Base-by-base conservation (phyloP, 2,329 filamentous ascomycete genomes). In the Neospermospora avenae region DNA sequence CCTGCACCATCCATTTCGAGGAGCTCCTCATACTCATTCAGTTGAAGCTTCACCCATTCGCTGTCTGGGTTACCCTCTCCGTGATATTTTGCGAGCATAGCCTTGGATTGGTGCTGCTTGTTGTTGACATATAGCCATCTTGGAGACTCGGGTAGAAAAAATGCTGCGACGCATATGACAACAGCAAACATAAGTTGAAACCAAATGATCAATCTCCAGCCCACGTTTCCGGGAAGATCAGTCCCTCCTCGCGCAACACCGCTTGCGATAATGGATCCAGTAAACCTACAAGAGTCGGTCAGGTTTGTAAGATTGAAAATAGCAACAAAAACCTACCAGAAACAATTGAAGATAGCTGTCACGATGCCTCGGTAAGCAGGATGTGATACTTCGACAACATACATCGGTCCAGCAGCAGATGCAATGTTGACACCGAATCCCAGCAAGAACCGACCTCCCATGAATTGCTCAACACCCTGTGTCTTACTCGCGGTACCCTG, bases 131-230 rank as follows among this genome's bases (percentile, higher is more conserved):
- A 77, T 11, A 75, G 66, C 76, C 76, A 78, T 59, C 85, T 74
- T 1, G 85, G 85, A 2, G 81, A 85, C 67, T 88, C 85, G 0
- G 85, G 85, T 0, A 87, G 74, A 64, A 85, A 78, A 58, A 78
- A 83, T 3, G 80, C 75, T 22, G 77, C 75, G 13, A 78, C 24
- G 8, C 78, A 73, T 45, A 84, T 79, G 25, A 84, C 65, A 1
- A 71, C 71, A 3, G 77, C 72, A 46, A 77, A 78, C 56, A 79
- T 71, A 49, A 78, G 65, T 63, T 80, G 78, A 4, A 78, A 67
- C 74, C 79, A 80, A 31, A 84, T 73, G 1, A 83, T 81, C 16
- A 84, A 76, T 44, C 78, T 75, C 83, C 83, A 86, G 5, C 76
- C 76, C 5, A 72, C 61, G 8, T 71, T 63, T 1, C 69, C 71